Evolutionary conservation across 345 rosid species (phyloP), one percentile per base, ranked within the genome.

Genomic region (Salix brachista): DNA sequence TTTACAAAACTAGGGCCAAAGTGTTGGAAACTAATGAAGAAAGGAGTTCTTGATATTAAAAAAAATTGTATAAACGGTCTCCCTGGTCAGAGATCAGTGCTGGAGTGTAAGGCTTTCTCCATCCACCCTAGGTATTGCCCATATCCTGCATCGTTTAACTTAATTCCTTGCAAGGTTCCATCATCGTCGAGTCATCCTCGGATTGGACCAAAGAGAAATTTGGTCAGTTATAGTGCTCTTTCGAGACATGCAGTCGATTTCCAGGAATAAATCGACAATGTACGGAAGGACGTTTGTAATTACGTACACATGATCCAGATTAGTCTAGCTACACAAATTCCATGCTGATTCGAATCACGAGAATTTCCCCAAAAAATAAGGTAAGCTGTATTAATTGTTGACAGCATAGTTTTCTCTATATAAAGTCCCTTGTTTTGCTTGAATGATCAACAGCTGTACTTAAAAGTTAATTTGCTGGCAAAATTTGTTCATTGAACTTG

Each of bases 1-100:
- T 86, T 88, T 72, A 81, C 69, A 25, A 2, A 50, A 14, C 42
- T 83, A 6, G 87, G 88, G 56, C 85, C 91, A 9, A 3, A 18
- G 36, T 88, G 91, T n/a, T 0, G 78, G 80, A 79, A 78, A 48
- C 75, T 81, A 62, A 48, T 84, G 73, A 65, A 78, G 61, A 81
- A 18, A 0, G 80, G 81, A 14, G 54, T 65, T 54, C 81, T 88
- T 44, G 86, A 86, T 67, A 62, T 78, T 50, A 80, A 82, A 69
- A 75, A 81, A 67, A 88, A 88, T 54, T 88, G 91, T 65, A 70
- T 88, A 17, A 76, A 1, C 11, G 71, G 67, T 56, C 83, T 83
- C 36, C 86, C 86, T 37, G 16, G 77, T 1, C 91, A 88, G 81
- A 85, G 91, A 50, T 65, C 89, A 25, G 13, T 16, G 2, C 2